Conservation (phyloP, 1,284 basidiomycete species). For the Marasmius fiardii region DNA sequence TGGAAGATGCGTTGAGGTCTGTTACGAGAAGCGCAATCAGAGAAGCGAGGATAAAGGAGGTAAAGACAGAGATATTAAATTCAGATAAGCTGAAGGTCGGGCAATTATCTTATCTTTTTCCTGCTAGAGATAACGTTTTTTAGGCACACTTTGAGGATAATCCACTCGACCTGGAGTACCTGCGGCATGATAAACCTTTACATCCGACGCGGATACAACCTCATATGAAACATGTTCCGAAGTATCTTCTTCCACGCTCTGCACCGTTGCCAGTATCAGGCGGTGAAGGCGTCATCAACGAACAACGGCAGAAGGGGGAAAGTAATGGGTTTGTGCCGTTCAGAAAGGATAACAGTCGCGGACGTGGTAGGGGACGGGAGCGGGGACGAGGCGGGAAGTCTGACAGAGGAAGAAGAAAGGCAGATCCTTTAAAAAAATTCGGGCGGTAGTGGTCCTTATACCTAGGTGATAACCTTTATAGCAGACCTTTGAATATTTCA, state of each 20-base stretch:
- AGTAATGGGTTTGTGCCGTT: conserved; percentile 65
- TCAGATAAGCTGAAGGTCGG: conserved; percentile 92
- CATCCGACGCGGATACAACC: conserved; percentile 85
- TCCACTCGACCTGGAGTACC: conserved; percentile 88
- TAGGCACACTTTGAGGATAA: conserved; percentile 99
- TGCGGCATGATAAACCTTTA: conserved; percentile 93
- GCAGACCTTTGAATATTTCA: no score
- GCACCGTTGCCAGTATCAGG: conserved; percentile 35
- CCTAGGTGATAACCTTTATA: no score
- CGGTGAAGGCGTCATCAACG: conserved; percentile 20
- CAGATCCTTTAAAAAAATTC: conserved; percentile 78
- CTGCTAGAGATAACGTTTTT: background rate
- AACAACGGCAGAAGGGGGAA: conserved; percentile 10
- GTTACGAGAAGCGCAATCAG: conserved; percentile 86
- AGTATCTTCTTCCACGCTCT: conserved; percentile 88
- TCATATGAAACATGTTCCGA: conserved; percentile 96
- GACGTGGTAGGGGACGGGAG: conserved; percentile 52
- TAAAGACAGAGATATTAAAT: conserved; percentile 92
- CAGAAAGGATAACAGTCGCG: conserved; percentile 55
- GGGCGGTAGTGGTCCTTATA: conserved; percentile 34
- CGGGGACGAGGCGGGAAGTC: conserved; percentile 36
- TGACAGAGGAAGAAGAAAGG: conserved; percentile 51
- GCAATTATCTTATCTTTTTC: background rate
- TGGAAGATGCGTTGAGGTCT: conserved; percentile 92
- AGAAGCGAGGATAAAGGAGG: conserved; percentile 92